phyloP scores from a whole-genome alignment of 164 flowering plant genomes.

The Vitis riparia region DNA sequence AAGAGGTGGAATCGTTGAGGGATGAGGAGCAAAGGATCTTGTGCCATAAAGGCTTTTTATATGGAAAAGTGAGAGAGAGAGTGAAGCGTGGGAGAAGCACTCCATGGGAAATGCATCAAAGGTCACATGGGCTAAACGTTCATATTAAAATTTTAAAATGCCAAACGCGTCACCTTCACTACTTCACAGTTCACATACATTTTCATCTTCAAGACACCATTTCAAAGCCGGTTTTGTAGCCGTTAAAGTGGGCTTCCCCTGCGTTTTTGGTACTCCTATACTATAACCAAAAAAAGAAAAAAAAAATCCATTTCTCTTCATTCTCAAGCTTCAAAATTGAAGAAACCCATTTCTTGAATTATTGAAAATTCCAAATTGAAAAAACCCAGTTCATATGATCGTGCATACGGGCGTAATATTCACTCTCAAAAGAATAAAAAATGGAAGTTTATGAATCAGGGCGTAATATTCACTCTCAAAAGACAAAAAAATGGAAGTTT shows the following conservation, averaged over 20 bases:
- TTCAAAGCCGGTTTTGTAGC: conserved; percentile 62
- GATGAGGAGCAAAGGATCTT: conserved; percentile 29
- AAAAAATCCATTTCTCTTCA: neutral
- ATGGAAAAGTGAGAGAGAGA: conserved; percentile 6
- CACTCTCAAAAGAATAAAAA: too few species aligned
- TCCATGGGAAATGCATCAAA: conserved; percentile 53
- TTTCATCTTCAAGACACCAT: conserved; percentile 29
- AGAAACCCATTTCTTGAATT: neutral
- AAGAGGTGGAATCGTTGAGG: neutral
- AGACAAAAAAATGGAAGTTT: too few species aligned
- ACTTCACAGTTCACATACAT: conserved; percentile 28
- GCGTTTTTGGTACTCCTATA: conserved; percentile 43
- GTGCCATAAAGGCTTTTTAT: conserved; percentile 21
- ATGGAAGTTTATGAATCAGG: too few species aligned
- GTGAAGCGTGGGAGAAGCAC: conserved; percentile 18
- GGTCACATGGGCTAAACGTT: conserved; percentile 67
- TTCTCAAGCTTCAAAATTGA: neutral
- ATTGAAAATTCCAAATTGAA: too few species aligned
- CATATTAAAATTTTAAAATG: conserved; percentile 3
- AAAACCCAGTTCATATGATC: too few species aligned
- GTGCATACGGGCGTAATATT: too few species aligned
- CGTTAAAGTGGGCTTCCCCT: conserved; percentile 40
- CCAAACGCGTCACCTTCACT: conserved; percentile 38
- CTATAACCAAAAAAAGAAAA: neutral
- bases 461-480: too few species aligned